Evolutionary conservation across 352 stramenopile genomes (phyloP).

Genomic region (Phytophthora ohioensis): DNA sequence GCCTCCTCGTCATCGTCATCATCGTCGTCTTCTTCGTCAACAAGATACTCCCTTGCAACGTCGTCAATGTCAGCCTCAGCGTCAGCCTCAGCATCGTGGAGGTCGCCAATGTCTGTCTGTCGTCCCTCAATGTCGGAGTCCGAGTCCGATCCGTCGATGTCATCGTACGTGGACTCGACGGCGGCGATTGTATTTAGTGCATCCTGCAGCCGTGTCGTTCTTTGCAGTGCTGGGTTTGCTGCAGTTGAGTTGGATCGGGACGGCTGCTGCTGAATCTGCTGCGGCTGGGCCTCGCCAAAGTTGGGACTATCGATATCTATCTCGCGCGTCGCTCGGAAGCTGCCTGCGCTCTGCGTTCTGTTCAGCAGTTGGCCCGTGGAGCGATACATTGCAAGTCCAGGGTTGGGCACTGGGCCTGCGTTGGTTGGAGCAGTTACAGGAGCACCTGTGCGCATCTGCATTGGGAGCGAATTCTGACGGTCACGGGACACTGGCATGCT

Average conservation of each 20-base stretch:
- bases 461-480: constrained; percentile 67
- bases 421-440: constrained; percentile 19
- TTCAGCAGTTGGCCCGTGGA: constrained; percentile 47
- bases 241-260: constrained; percentile 36
- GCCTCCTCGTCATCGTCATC: constrained; percentile 49
- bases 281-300: constrained; percentile 22
- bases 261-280: constrained; percentile 28
- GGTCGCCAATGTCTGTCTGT: constrained; percentile 52
- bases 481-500: constrained; percentile 43
- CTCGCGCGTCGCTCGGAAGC: constrained; percentile 49
- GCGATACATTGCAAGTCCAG: constrained; percentile 48
- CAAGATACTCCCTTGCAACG: constrained; percentile 41
- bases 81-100: constrained; percentile 56
- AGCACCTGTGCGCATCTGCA: constrained; percentile 55
- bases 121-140: constrained; percentile 56
- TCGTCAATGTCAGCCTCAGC: constrained; percentile 45
- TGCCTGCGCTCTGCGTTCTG: constrained; percentile 50
- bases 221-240: constrained; percentile 34
- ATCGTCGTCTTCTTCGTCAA: constrained; percentile 47
- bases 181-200: constrained; percentile 58
- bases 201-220: constrained; percentile 48
- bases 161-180: constrained; percentile 64
- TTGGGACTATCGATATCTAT: constrained; percentile 53
- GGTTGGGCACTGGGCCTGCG: constrained; percentile 22
- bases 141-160: constrained; percentile 52